A percentile compares a stretch with the other conserved stretches of the same genome.
These are phyloP conservation scores for Penicillium sp. DNA, from an alignment of 2,329 filamentous ascomycete genomes.

Conservation along the genomic window DNA sequence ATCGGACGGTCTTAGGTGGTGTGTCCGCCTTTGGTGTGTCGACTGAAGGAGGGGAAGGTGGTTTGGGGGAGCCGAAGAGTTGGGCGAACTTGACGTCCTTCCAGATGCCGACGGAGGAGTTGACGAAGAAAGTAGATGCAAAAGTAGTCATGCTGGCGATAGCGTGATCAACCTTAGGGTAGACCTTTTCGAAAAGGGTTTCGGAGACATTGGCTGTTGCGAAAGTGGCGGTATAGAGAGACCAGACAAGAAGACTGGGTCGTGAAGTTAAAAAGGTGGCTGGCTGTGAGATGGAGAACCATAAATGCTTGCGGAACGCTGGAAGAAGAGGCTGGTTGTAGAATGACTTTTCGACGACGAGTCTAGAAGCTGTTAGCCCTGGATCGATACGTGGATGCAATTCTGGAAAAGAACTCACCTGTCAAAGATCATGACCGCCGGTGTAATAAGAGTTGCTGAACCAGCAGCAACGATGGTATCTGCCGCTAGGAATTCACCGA, in stretches of 20 bases:
- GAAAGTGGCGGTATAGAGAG: conserved; percentile 78
- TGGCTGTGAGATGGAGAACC: conserved; percentile 36
- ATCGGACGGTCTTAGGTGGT: conserved; percentile 22
- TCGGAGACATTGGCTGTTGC: conserved; percentile 80
- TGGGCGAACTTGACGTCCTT: conserved; percentile 81
- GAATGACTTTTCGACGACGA: conserved; percentile 43
- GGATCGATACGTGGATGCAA: neutral
- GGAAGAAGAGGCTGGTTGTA: conserved; percentile 31
- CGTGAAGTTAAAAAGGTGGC: conserved; percentile 39
- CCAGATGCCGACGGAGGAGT: conserved; percentile 70
- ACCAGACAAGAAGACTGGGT: conserved; percentile 40
- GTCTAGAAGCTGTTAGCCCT: conserved; percentile 28
- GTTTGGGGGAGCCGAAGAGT: conserved; percentile 54
- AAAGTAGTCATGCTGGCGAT: conserved; percentile 75
- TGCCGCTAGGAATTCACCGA: conserved; percentile 49
- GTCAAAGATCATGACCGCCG: conserved; percentile 78
- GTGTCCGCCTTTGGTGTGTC: conserved; percentile 11
- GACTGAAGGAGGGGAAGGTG: neutral
- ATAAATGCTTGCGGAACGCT: conserved; percentile 32
- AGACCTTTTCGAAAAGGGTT: conserved; percentile 62
- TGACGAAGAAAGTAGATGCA: conserved; percentile 66
- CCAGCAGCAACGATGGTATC: conserved; percentile 64
- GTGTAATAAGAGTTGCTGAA: conserved; percentile 69
- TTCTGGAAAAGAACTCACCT: conserved; percentile 49
- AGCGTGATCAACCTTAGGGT: conserved; percentile 53